phyloP scores from a whole-genome alignment of 2,329 filamentous ascomycete species.

The Monilinia vaccinii-corymbosi region DNA sequence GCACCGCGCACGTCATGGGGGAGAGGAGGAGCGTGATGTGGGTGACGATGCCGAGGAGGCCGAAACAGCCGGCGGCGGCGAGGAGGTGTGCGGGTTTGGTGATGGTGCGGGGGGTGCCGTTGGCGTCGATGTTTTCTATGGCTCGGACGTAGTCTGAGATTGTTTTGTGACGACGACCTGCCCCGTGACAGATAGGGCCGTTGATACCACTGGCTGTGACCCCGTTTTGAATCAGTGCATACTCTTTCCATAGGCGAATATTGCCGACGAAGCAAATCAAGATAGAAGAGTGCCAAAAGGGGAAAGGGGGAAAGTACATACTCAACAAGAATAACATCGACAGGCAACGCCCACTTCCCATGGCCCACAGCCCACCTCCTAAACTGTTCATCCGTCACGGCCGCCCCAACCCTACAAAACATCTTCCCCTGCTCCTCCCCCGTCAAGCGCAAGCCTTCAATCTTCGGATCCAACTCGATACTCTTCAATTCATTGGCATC shows the following conservation, averaged over 20 bases:
- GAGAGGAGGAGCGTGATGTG: slow-evolving; percentile 40
- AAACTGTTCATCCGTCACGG: slow-evolving; percentile 39
- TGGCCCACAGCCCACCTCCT: slow-evolving; percentile 36
- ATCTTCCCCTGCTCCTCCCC: slow-evolving; percentile 23
- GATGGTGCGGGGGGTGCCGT: slow-evolving; percentile 35
- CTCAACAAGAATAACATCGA: slow-evolving; percentile 40
- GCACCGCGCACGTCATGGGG: slow-evolving; percentile 38
- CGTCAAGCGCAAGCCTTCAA: not conserved
- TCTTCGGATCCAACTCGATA: slow-evolving; percentile 8
- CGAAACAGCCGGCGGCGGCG: slow-evolving; percentile 38
- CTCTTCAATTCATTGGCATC: slow-evolving; percentile 6
- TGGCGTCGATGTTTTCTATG: slow-evolving; percentile 40
- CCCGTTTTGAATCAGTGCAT: slow-evolving; percentile 13
- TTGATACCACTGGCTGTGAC: slow-evolving; percentile 40
- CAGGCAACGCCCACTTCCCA: slow-evolving; percentile 34
- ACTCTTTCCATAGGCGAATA: too few relatives aligned
- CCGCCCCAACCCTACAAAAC: slow-evolving; percentile 34
- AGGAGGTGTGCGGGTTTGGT: slow-evolving; percentile 32
- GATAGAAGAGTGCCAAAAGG: not conserved
- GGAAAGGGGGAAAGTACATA: slow-evolving; percentile 14
- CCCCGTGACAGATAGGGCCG: slow-evolving; percentile 38
- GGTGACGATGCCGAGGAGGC: slow-evolving; percentile 39
- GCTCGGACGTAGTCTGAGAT: slow-evolving; percentile 37
- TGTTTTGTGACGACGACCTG: slow-evolving; percentile 35
- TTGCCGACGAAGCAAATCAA: not conserved